These are phyloP conservation scores for Daldinia sp. DNA, from an alignment of 2,329 filamentous ascomycete species.

Conservation along the genomic window DNA sequence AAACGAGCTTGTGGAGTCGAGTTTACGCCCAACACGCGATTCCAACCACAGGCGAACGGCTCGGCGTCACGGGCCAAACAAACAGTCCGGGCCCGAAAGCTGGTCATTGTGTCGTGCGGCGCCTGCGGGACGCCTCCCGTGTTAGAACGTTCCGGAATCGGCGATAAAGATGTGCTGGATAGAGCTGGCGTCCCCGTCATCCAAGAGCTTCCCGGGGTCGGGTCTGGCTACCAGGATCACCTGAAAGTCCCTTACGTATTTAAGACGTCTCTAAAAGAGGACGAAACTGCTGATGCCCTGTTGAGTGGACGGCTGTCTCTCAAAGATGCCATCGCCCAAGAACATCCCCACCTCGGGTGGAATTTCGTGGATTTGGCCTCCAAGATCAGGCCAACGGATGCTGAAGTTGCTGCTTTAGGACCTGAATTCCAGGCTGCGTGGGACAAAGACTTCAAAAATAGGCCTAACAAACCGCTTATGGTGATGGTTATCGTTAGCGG, in stretches of 20 bases:
- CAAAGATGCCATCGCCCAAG: slow-evolving; percentile 43
- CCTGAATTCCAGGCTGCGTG: slow-evolving; percentile 63
- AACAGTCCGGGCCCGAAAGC: slow-evolving; percentile 63
- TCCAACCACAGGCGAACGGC: slow-evolving; percentile 49
- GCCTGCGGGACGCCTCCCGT: slow-evolving; percentile 66
- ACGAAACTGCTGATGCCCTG: slow-evolving; percentile 58
- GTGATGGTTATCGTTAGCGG: slow-evolving; percentile 56
- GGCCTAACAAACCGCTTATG: slow-evolving; percentile 58
- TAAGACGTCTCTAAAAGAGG: slow-evolving; percentile 59
- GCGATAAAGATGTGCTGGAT: slow-evolving; percentile 60
- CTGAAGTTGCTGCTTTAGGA: slow-evolving; percentile 63
- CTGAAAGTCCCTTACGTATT: slow-evolving; percentile 64
- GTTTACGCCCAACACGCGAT: slow-evolving; percentile 55
- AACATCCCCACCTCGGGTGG: slow-evolving; percentile 60
- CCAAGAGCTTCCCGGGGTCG: slow-evolving; percentile 61
- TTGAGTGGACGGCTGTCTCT: slow-evolving; percentile 44
- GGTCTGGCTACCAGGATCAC: slow-evolving; percentile 65
- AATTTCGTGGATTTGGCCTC: slow-evolving; percentile 63
- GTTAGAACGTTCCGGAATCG: slow-evolving; percentile 73
- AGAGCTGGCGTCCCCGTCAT: slow-evolving; percentile 61
- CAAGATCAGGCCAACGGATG: slow-evolving; percentile 64
- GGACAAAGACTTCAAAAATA: slow-evolving; percentile 61
- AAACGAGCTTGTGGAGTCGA: slow-evolving; percentile 67
- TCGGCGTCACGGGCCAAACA: slow-evolving; percentile 46
- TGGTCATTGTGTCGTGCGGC: slow-evolving; percentile 64